phyloP scores from a whole-genome alignment of 805 yeast genomes.

The Hanseniaspora lachancei region DNA sequence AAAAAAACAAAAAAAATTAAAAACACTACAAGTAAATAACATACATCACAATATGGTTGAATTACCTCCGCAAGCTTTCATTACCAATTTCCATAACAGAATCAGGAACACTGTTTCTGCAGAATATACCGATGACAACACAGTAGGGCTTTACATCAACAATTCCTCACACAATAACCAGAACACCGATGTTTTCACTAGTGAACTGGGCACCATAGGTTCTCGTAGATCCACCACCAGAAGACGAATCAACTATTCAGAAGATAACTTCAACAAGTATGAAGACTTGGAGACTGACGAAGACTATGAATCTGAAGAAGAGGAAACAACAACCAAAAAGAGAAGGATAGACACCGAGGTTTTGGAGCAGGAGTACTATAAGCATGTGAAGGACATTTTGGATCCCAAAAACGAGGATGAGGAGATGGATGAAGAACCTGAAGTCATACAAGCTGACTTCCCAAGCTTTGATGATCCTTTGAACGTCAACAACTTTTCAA shows the following conservation, averaged over 20 bases:
- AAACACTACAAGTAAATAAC: no score
- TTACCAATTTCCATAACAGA: conserved; percentile 12
- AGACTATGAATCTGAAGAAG: background rate
- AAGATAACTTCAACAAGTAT: conserved; percentile 9
- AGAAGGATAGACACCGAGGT: background rate
- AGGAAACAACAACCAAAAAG: conserved; percentile 2
- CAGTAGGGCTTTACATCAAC: background rate
- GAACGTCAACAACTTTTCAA: conserved; percentile 16
- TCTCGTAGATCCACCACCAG: conserved; percentile 10
- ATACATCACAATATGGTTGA: background rate
- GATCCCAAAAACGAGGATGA: background rate
- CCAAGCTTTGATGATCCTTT: conserved; percentile 12
- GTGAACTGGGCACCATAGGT: background rate
- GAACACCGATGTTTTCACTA: background rate
- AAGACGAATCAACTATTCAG: conserved; percentile 12
- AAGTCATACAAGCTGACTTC: background rate
- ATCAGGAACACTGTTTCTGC: background rate
- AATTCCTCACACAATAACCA: background rate
- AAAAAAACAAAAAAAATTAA: no score
- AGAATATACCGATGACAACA: conserved; percentile 6
- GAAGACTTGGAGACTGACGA: conserved; percentile 3
- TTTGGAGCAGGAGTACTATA: background rate
- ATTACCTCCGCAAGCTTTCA: conserved; percentile 11
- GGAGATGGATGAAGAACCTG: background rate
- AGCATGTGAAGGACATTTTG: background rate